Evolutionary conservation across 495 filamentous ascomycete genomes (phyloP), one percentile per base, ranked within the genome.

Genomic region (Hypoxylon fragiforme): DNA sequence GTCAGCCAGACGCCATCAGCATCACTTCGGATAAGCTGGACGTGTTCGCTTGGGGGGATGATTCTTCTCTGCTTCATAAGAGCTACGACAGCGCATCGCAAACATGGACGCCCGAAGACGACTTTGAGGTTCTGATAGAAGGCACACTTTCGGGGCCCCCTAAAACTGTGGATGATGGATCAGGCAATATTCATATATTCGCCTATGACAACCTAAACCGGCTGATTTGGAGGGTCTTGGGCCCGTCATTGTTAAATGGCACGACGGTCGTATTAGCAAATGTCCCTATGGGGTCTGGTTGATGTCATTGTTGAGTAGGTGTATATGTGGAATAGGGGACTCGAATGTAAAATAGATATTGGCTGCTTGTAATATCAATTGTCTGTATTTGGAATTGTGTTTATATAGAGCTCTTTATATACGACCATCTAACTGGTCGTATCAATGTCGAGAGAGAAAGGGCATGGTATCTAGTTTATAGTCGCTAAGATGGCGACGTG

Each of bases 21-120:
- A 14, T 11, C 3, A 37, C 28, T 13, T 37, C 38, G 37, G 20
- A 43, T 14, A 55, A 28, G 15, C 15, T 55, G 20, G 44, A 55
- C 37, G 52, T 55, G 30, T 55, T 48, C 20, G 52, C 52, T 4
- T 41, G 30, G 38, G 13, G 50, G 31, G 22, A 44, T 1, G 36
- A 47, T 42, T 19, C 19, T 5, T 3, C 7, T 15, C 30, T 55
- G 15, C 36, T 48, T 12, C 44, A 48, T 9, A 55, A 55, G 38
- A 26, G 37, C 15, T 38, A 15, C 37, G 37, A 55, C 21, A 36
- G 52, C 20, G 31, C n/a, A 16, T 36, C 44, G 12, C 30, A 22
- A 9, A 30, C 16, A 20, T 43, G 52, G 52, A 42, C 44, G 7
- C 44, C 44, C 3, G 31, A 28, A 30, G 28, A 42, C 22, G 43